Evolutionary conservation across 805 yeast genomes (phyloP), one percentile per base, ranked within the genome.

Genomic region (Yarrowia sp.): DNA sequence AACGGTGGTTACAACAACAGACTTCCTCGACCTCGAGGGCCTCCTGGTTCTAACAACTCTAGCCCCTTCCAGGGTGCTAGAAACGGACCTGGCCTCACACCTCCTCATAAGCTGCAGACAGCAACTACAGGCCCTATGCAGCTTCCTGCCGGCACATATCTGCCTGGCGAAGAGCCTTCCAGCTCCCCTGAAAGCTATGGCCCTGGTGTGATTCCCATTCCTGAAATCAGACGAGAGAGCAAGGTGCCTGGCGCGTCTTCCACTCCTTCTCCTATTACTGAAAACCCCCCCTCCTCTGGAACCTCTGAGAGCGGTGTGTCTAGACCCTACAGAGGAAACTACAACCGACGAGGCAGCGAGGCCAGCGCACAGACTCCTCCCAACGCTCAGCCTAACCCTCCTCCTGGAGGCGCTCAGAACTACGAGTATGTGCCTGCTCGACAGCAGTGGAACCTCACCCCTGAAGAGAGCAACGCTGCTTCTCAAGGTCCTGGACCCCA

Each of bases 191-290:
- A 66, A 22, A 21, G 64, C 16, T 72, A 66, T 46, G 74, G 74
- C 6, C 74, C 75, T 1, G 70, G 70, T 38, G 76, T 72, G 3
- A 73, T 72, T 4, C 72, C 72, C 7, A 66, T 73, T 16, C 74
- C 76, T 1, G 67, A 68, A 22, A 62, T 72, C 30, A 64, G 74
- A 48, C 43, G 65, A 16, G 58, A 51, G 32, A 51, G 58, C 58
- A 51, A 51, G 58, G 58, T 51, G 41, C 58, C 58, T 17, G 62
- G 62, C 9, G 44, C 22, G 24, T 58, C 59, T 10, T 24, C 62
- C 48, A 36, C 62, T 14, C 46, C 61, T 30, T 36, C 52, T 7
- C 30, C 35, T 6, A 16, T 14, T 4, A 6, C 26, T 16, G 46
- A 16, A 10, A 12, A 16, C n/a, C 30, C 59, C 6, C 21, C 44